Conservation (phyloP, 495 filamentous ascomycete genomes). For the Neurospora africana region DNA sequence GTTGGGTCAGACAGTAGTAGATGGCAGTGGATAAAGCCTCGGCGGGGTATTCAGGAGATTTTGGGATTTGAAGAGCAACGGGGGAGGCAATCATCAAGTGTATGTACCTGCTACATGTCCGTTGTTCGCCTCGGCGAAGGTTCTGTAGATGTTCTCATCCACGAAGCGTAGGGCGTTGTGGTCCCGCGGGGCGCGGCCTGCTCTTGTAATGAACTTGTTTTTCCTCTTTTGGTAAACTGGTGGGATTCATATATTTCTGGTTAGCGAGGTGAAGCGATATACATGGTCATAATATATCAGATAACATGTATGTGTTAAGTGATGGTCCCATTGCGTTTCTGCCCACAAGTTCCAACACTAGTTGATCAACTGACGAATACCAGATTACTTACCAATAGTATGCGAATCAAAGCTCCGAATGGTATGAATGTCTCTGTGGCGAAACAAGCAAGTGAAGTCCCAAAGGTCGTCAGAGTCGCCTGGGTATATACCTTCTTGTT, state of each 20-base stretch:
- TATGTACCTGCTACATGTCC: conserved; percentile 13
- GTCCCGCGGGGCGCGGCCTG: conserved; percentile 8
- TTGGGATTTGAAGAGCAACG: not conserved
- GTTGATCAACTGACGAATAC: not conserved
- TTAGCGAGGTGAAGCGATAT: not conserved
- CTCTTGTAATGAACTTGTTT: not conserved
- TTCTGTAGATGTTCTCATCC: not conserved
- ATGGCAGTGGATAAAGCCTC: no score
- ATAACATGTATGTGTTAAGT: not conserved
- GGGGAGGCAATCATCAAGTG: not conserved
- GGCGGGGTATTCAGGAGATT: no score
- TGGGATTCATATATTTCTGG: not conserved
- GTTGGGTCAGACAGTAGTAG: no score
- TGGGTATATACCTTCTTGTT: not conserved
- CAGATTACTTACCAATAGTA: conserved; percentile 26
- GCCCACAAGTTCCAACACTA: not conserved
- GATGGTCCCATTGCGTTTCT: not conserved
- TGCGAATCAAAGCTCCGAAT: conserved; percentile 23
- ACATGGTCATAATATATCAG: not conserved
- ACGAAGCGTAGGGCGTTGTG: conserved; percentile 5
- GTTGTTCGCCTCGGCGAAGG: conserved; percentile 18
- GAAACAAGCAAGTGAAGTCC: conserved; percentile 27
- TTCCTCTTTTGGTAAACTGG: not conserved
- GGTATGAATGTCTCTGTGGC: conserved; percentile 19
- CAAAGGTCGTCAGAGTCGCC: conserved; percentile 30